These are phyloP conservation scores for Vigna radiata DNA, from an alignment of 306 rosid species.

Conservation along the genomic window DNA sequence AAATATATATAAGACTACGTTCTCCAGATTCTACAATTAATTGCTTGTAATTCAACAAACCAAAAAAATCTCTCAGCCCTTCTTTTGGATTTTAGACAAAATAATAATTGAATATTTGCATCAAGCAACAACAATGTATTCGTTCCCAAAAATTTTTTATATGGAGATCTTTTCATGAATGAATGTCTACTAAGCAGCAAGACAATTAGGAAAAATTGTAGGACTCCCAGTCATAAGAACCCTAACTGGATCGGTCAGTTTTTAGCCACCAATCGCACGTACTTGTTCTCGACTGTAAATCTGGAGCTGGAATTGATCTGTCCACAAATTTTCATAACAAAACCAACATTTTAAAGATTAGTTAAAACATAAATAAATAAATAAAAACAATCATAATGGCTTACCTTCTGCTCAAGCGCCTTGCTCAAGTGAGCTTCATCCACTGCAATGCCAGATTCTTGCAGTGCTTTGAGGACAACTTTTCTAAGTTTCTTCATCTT, in stretches of 20 bases:
- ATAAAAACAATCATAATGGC: background rate
- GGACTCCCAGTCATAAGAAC: slow-evolving; percentile 1
- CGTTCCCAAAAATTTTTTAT: slow-evolving; percentile 6
- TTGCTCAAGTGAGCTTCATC: slow-evolving; percentile 62
- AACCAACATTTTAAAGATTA: background rate
- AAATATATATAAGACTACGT: background rate
- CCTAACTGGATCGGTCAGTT: slow-evolving; percentile 44
- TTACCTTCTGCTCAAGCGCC: slow-evolving; percentile 74
- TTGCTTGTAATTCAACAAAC: slow-evolving; percentile 12
- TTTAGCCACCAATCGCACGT: slow-evolving; percentile 68
- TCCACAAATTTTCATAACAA: slow-evolving; percentile 37
- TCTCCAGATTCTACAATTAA: background rate
- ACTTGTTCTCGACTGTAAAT: slow-evolving; percentile 72
- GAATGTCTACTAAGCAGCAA: slow-evolving; percentile 36
- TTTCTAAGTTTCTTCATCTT: slow-evolving; percentile 81
- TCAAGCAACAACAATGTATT: slow-evolving; percentile 33
- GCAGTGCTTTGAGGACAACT: slow-evolving; percentile 64
- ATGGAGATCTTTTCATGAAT: slow-evolving; percentile 8
- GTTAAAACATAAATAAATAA: background rate
- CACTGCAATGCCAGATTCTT: slow-evolving; percentile 67
- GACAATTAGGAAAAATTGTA: slow-evolving; percentile 31
- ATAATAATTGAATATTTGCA: slow-evolving; percentile 22
- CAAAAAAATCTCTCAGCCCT: slow-evolving; percentile 28
- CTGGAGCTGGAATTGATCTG: slow-evolving; percentile 88
- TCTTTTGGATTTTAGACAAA: slow-evolving; percentile 25